Base-by-base conservation (phyloP, 805 yeast genomes). In the Sugiyamaella smithiae region DNA sequence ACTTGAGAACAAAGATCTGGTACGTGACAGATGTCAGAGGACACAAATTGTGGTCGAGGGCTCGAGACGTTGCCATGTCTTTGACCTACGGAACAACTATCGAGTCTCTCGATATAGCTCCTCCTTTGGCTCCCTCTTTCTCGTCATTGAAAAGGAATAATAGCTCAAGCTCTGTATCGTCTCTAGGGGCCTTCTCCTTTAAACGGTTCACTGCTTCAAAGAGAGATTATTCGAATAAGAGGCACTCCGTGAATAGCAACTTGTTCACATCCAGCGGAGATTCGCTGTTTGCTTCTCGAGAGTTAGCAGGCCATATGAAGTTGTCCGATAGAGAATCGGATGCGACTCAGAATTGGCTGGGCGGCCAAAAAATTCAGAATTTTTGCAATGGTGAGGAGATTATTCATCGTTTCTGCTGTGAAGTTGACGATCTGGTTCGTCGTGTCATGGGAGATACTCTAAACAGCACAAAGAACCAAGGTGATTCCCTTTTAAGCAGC, bases 311-410 rank as follows among this genome's bases (percentile, higher is more conserved):
- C 2, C 57, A 55, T 14, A 54, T 55, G 38, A 67, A 67, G 45
- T 61, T 67, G 23, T 57, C 63, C 4, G 71, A 67, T 45, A 55
- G 63, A 16, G 71, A 67, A 38, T 61, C 66, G 4, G 68, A 66
- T 12, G 46, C 55, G 0, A 63, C 66, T 5, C 37, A 50, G 29
- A 50, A 56, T 19, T 67, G 60, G 59, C 49, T 67, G 42, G 54
- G 60, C 12, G 59, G 61, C 9, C 59, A 60, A 48, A 57, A 61
- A 2, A 61, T 63, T 20, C 67, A 64, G 38, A 66, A 65, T 40
- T 54, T 66, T 32, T 59, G 68, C 36, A 60, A 55, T 4, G 65
- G 66, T 9, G 71, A 67, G 45, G 71, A 67, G 48, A 48, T 58
- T n/a, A 57, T 67, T 26, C 70, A 65, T 33, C 48, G 71, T 12